Conservation (phyloP, 2,329 filamentous ascomycete genomes). For the Atkinsonella texensis region DNA sequence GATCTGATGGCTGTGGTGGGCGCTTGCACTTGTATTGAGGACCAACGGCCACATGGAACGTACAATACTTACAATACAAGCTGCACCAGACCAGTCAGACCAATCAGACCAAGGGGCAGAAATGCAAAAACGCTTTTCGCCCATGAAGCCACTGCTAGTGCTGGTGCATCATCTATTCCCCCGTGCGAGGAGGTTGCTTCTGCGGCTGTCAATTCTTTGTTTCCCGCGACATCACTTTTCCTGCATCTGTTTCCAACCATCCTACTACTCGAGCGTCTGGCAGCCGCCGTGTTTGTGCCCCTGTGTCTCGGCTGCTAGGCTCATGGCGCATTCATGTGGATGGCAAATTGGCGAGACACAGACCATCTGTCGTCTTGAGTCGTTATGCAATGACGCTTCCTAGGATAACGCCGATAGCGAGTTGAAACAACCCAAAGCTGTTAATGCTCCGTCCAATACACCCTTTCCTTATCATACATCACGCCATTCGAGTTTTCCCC, state of each 20-base stretch:
- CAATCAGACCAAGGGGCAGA: background rate
- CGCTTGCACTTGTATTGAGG: background rate
- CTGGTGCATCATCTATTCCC: background rate
- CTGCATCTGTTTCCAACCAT: background rate
- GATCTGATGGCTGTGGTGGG: background rate
- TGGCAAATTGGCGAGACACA: background rate
- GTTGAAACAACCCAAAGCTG: background rate
- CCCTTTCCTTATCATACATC: background rate
- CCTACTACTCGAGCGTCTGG: no score
- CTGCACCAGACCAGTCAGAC: background rate
- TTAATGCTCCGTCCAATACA: background rate
- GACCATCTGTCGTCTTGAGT: background rate
- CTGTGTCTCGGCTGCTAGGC: background rate
- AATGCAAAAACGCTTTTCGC: background rate
- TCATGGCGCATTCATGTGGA: background rate
- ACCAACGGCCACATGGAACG: background rate
- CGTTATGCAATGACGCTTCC: no score
- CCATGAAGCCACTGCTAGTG: constrained; percentile 2
- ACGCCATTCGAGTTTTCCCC: background rate
- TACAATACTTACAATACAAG: background rate
- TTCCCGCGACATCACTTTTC: background rate
- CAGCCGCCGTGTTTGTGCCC: background rate
- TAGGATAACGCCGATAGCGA: background rate
- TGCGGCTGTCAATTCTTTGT: background rate
- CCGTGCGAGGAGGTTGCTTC: background rate